Conservation (phyloP, 2,329 filamentous ascomycete genomes). For the Amesomyces nigricolor region DNA sequence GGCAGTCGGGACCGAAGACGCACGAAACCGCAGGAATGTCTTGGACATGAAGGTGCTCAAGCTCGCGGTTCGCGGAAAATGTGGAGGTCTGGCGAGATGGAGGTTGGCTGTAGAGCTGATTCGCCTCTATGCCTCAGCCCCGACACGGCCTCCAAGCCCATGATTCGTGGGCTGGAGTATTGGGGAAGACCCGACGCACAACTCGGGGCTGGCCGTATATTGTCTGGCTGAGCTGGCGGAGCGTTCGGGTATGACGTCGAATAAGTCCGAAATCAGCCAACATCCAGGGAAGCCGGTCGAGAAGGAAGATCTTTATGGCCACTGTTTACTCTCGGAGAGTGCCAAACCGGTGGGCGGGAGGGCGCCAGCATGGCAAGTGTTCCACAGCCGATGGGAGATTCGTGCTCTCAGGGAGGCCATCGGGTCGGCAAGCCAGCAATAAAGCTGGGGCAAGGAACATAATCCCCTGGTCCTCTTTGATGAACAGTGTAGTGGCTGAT, state of each 20-base stretch:
- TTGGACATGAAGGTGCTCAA: no score
- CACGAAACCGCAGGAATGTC: background rate
- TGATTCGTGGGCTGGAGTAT: background rate
- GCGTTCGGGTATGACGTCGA: background rate
- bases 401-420: no score
- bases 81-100: no score
- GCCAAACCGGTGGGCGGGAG: background rate
- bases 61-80: background rate
- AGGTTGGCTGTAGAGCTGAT: background rate
- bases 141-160: background rate
- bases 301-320: background rate
- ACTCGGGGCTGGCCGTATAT: background rate
- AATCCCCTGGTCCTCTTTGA: no score
- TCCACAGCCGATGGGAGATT: no score
- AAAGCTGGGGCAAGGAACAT: no score
- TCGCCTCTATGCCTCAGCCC: background rate
- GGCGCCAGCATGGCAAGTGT: no score
- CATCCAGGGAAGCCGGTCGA: background rate
- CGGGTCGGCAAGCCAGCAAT: no score
- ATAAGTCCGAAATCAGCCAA: background rate
- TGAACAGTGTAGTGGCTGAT: no score
- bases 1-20: constrained; percentile 11
- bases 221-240: background rate
- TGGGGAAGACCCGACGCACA: background rate
- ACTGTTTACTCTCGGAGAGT: background rate